Evolutionary conservation across 371 early-diverging fungal species (phyloP).

Genomic region (Rhizopus sp.): DNA sequence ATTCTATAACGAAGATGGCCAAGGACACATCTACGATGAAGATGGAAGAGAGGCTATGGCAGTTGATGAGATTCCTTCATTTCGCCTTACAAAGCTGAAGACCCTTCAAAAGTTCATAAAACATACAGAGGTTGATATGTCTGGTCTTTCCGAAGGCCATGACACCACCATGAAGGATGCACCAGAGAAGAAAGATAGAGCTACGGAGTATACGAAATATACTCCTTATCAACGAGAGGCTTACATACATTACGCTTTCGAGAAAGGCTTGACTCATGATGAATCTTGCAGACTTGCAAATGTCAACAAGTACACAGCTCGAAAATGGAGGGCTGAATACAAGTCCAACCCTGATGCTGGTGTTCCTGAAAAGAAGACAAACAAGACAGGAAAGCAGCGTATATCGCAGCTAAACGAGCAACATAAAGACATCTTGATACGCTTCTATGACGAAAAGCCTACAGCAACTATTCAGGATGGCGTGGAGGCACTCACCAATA

Average conservation of each 20-base stretch:
- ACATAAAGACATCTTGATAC: constrained; percentile 8
- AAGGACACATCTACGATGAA: constrained; percentile 14
- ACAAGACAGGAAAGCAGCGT: constrained; percentile 7
- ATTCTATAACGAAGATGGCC: constrained; percentile 19
- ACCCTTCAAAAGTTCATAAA: constrained; percentile 1
- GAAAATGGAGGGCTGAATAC: constrained; percentile 7
- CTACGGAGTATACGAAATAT: constrained; percentile 1
- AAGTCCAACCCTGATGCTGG: constrained; percentile 5
- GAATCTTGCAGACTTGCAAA: constrained; percentile 8
- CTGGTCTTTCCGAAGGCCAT: neutral
- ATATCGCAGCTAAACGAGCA: constrained; percentile 9
- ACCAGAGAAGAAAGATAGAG: neutral
- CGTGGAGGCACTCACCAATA: neutral
- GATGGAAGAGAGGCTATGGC: constrained; percentile 13
- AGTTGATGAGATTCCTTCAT: constrained; percentile 15
- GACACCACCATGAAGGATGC: neutral
- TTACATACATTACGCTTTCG: neutral
- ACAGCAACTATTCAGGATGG: constrained; percentile 4
- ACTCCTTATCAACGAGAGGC: neutral
- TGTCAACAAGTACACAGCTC: constrained; percentile 5
- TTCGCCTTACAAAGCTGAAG: constrained; percentile 8
- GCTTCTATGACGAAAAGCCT: constrained; percentile 6
- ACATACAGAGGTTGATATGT: constrained; percentile 5
- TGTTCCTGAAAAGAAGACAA: constrained; percentile 6
- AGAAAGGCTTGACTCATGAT: neutral